A percentile compares a stretch with the other conserved stretches of the same genome.
Evolutionary conservation across 1,284 basidiomycete species (phyloP).

Genomic region (Wolfiporia cocos): DNA sequence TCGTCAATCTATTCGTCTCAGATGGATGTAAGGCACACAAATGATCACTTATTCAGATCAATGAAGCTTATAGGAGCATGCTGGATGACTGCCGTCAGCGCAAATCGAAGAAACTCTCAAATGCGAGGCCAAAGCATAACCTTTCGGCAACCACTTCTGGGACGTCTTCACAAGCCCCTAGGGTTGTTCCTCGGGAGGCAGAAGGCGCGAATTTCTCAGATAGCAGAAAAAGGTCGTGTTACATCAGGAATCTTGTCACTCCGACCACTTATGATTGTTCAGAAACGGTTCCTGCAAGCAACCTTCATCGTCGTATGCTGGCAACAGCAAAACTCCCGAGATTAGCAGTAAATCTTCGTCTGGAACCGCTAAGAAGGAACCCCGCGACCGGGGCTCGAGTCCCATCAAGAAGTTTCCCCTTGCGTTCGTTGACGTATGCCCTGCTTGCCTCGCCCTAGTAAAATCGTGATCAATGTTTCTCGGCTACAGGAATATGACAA

Average conservation of each 20-base stretch:
- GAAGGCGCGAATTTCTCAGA: neutral
- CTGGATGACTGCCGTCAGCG: constrained; percentile 13
- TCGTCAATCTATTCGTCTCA: constrained; percentile 13
- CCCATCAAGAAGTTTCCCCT: too few relatives aligned
- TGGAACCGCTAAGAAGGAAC: too few relatives aligned
- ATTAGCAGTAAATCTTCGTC: too few relatives aligned
- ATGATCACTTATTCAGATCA: constrained; percentile 1
- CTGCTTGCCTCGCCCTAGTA: neutral
- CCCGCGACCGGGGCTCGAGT: too few relatives aligned
- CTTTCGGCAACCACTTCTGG: constrained; percentile 9
- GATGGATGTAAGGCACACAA: neutral
- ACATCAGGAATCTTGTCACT: too few relatives aligned
- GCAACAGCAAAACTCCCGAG: too few relatives aligned
- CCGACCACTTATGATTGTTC: too few relatives aligned
- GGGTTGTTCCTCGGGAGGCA: neutral
- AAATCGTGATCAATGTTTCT: too few relatives aligned
- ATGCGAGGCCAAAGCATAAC: neutral
- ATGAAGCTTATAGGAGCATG: constrained; percentile 6
- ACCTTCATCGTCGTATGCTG: too few relatives aligned
- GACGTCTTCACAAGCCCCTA: constrained; percentile 1
- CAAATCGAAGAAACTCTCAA: constrained; percentile 6
- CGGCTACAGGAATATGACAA: too few relatives aligned
- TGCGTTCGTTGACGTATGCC: too few relatives aligned
- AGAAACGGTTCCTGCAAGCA: too few relatives aligned
- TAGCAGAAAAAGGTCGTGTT: neutral